Percentiles rank a stretch among this genome's conserved stretches.
Evolutionary conservation across 257 asterid species (phyloP).

Genomic region (Nyctanthes arbortristis): DNA sequence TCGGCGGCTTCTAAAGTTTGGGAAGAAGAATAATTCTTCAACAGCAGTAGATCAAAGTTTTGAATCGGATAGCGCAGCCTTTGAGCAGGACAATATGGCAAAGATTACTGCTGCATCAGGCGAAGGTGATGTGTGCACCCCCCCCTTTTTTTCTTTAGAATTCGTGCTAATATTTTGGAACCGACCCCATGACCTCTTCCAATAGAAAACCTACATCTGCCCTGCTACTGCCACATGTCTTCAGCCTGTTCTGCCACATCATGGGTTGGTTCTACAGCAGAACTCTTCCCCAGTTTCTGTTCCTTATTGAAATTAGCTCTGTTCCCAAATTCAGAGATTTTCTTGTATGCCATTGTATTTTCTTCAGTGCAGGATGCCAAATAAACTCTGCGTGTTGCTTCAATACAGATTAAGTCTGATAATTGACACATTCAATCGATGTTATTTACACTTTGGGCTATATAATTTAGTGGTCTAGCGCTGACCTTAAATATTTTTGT

Average conservation of each 20-base stretch:
- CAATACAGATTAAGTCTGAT: not conserved
- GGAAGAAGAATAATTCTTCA: constrained; percentile 70
- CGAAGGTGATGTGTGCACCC: constrained; percentile 87
- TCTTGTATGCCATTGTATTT: not conserved
- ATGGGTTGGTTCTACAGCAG: too few relatives aligned
- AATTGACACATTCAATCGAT: not conserved
- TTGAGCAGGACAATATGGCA: constrained; percentile 41
- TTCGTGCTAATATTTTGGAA: not conserved
- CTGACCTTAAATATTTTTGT: not conserved
- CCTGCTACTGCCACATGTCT: too few relatives aligned
- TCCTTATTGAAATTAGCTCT: not conserved
- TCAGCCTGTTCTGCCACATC: too few relatives aligned
- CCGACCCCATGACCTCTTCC: too few relatives aligned
- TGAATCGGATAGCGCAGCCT: constrained; percentile 55
- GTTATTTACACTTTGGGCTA: not conserved
- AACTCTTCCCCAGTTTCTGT: not conserved
- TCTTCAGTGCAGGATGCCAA: not conserved
- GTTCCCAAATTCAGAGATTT: not conserved
- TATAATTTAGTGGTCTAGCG: not conserved
- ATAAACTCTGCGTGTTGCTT: not conserved
- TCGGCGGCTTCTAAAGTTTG: constrained; percentile 78
- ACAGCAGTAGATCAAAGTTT: constrained; percentile 61
- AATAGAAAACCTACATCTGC: too few relatives aligned
- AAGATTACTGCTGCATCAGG: constrained; percentile 47
- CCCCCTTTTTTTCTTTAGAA: constrained; percentile 19